Evolutionary conservation across 2,329 filamentous ascomycete species (phyloP), one percentile per base, ranked within the genome.

Genomic region (Lithohypha guttulata): DNA sequence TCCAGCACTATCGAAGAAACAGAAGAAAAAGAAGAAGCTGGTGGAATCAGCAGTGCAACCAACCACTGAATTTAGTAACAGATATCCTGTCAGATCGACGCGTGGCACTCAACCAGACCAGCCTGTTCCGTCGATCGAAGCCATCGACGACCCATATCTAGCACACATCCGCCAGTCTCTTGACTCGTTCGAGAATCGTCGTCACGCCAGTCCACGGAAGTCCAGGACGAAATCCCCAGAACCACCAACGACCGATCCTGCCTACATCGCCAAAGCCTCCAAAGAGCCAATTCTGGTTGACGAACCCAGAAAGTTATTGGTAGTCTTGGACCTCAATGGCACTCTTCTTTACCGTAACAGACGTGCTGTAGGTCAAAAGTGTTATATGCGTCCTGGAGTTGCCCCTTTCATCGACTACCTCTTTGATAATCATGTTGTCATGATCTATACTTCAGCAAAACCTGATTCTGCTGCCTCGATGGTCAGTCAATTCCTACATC

Each of bases 261-360:
- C 59, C 32, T 93, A 93, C 59, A 62, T 84, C n/a, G 39, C 54
- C 3, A 68, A 69, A 37, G 67, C 81, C 2, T 55, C 61, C 3
- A 49, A 62, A 10, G 51, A 62, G 1, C 67, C 75, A 0, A 51
- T 56, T 19, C 48, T 49, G 11, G 59, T 72, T 3, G 26, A 59
- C 0, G 35, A 58, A 1, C 71, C 78, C 1, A 74, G 75, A 27
- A 73, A 71, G 11, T 70, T 94, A 22, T 75, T 98, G 15, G 68
- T 98, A 35, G 74, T 96, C 32, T 74, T 96, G 45, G 91, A 98
- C 61, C 73, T 98, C 25, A 98, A 96, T 59, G 91, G 91, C 46
- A 95, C 89, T 0, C 70, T 98, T 1, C 71, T 96, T 43, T 70
- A 74, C 61, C 81, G 91, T 4, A 6, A 6, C n/a, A 34, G 22